Conservation (phyloP, 345 rosid genomes). For the Eucalyptus virginea region DNA sequence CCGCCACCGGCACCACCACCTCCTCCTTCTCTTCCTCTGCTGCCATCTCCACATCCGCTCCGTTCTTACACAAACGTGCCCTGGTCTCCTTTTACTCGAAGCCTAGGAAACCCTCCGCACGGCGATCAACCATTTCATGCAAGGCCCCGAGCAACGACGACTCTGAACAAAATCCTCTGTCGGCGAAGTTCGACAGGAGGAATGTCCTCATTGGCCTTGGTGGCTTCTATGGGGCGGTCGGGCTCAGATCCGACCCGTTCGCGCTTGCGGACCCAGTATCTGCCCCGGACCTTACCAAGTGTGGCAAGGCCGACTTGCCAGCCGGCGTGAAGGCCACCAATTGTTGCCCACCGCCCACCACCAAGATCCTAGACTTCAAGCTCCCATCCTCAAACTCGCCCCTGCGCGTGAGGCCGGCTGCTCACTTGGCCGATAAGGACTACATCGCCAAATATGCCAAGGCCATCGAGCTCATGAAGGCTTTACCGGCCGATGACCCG, state of each 20-base stretch:
- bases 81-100: not conserved
- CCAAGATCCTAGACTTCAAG: constrained; percentile 25
- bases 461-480: constrained; percentile 49
- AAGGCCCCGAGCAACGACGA: not conserved
- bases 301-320: constrained; percentile 34
- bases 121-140: not conserved
- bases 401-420: constrained; percentile 22
- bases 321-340: constrained; percentile 4
- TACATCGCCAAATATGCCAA: constrained; percentile 28
- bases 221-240: constrained; percentile 31
- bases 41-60: not conserved
- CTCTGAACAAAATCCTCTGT: not conserved
- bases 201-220: constrained; percentile 44
- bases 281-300: constrained; percentile 21
- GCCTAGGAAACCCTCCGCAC: not conserved
- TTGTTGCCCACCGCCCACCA: constrained; percentile 45
- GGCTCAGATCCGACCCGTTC: constrained; percentile 2
- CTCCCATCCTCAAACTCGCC: constrained; percentile 7
- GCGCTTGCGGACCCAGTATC: constrained; percentile 28
- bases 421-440: constrained; percentile 19
- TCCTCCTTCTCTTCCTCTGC: not conserved
- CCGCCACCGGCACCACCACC: not conserved
- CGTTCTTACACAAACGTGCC: not conserved
- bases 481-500: constrained; percentile 45
- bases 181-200: constrained; percentile 23